Evolutionary conservation across 2,329 filamentous ascomycete species (phyloP).

Genomic region (Exophiala sp.): DNA sequence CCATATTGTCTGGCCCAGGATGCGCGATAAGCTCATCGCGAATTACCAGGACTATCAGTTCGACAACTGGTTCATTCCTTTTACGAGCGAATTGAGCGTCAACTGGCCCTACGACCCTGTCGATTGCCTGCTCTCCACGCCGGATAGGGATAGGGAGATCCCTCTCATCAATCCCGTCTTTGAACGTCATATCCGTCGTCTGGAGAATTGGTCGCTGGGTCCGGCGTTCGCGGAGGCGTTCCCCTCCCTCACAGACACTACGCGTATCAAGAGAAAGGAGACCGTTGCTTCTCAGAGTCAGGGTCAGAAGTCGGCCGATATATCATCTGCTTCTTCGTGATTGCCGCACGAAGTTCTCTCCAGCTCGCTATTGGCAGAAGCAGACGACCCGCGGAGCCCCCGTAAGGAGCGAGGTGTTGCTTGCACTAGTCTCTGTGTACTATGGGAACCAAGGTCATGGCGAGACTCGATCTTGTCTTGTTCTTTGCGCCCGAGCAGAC

Average conservation of each 20-base stretch:
- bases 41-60: constrained; percentile 57
- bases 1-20: constrained; percentile 69
- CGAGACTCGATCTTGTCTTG: neutral
- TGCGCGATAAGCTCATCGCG: constrained; percentile 62
- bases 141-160: constrained; percentile 52
- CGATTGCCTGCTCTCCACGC: constrained; percentile 57
- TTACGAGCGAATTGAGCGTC: constrained; percentile 65
- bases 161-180: constrained; percentile 81
- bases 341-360: too few species aligned
- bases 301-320: neutral
- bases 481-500: too few species aligned
- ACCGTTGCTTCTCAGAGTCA: neutral
- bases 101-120: constrained; percentile 80
- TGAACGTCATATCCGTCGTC: constrained; percentile 66
- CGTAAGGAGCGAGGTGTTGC: too few species aligned
- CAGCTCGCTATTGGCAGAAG: too few species aligned
- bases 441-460: too few species aligned
- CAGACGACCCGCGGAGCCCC: too few species aligned
- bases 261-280: constrained; percentile 31
- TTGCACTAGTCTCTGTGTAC: too few species aligned
- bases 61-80: constrained; percentile 77
- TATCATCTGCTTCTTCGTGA: neutral
- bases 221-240: constrained; percentile 60
- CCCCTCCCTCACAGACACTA: constrained; percentile 49
- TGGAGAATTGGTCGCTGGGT: constrained; percentile 78